phyloP scores from a whole-genome alignment of 306 rosid species.

The Echinosophora koreensis region DNA sequence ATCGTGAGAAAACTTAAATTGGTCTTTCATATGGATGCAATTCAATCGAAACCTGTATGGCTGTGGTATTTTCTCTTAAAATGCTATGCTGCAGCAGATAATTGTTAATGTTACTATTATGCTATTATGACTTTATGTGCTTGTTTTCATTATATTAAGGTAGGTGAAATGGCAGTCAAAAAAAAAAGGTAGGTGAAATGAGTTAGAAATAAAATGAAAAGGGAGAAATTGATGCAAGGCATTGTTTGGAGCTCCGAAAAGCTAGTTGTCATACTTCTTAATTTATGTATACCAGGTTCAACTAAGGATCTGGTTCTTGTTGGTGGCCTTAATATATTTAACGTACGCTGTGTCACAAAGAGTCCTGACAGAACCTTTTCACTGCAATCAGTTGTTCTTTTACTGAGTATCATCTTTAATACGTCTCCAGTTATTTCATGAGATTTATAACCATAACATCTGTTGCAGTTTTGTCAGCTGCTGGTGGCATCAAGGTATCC shows the following conservation, averaged over 20 bases:
- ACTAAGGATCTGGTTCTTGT: neutral
- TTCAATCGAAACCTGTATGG: neutral
- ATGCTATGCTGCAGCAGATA: neutral
- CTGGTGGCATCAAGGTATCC: constrained; percentile 96
- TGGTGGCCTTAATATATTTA: neutral
- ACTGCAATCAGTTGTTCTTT: neutral
- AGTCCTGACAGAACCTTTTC: neutral
- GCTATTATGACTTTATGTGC: constrained; percentile 1
- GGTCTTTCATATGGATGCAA: constrained; percentile 4
- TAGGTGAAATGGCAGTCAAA: neutral
- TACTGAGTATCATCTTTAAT: neutral
- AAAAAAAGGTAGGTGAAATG: neutral
- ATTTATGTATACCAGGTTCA: neutral
- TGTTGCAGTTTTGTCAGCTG: constrained; percentile 86
- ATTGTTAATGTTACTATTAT: constrained; percentile 2
- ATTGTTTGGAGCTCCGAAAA: constrained; percentile 8
- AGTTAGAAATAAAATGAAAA: neutral
- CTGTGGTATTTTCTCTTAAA: constrained; percentile 12
- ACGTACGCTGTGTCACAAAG: constrained; percentile 7
- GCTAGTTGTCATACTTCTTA: neutral
- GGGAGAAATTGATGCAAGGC: neutral
- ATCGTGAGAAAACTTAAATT: constrained; percentile 6
- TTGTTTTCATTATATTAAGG: constrained; percentile 8
- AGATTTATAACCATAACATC: constrained; percentile 47
- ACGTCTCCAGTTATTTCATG: constrained; percentile 26